Conservation (phyloP, 306 rosid genomes). For the Inga laurina region DNA sequence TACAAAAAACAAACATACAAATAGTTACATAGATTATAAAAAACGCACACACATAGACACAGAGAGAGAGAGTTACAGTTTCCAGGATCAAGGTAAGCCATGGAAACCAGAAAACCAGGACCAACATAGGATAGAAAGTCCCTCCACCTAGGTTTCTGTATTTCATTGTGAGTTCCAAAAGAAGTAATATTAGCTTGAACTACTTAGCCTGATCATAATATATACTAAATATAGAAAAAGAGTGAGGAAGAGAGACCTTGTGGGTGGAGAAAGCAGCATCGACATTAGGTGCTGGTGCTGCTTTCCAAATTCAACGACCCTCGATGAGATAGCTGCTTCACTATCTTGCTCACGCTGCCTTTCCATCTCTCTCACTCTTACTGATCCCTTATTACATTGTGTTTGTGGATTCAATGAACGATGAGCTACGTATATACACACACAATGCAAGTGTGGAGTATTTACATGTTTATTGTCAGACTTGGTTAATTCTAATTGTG, state of each 20-base stretch:
- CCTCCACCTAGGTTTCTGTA: conserved; percentile 69
- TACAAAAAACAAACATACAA: conserved; percentile 1
- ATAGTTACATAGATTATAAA: not conserved
- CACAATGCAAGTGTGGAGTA: not conserved
- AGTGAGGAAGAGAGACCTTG: conserved; percentile 31
- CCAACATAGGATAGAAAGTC: conserved; percentile 66
- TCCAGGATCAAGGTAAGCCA: conserved; percentile 96
- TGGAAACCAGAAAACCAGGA: conserved; percentile 85
- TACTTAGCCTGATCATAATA: not conserved
- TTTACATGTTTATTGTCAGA: not conserved
- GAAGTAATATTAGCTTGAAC: not conserved
- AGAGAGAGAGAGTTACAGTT: conserved; percentile 45
- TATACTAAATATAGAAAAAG: not conserved
- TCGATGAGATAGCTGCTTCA: not conserved
- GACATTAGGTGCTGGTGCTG: conserved; percentile 33
- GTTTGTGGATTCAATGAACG: not conserved
- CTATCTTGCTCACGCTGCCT: not conserved
- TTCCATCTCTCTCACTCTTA: not conserved
- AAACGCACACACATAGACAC: not conserved
- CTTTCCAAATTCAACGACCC: conserved; percentile 22
- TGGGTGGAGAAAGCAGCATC: not conserved
- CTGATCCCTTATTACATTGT: not conserved
- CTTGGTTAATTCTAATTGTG: too few species aligned
- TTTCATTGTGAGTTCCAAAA: not conserved
- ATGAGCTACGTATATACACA: not conserved